Evolutionary conservation across 495 filamentous ascomycete species (phyloP), one percentile per base, ranked within the genome.

Genomic region (Acidomyces sp.): DNA sequence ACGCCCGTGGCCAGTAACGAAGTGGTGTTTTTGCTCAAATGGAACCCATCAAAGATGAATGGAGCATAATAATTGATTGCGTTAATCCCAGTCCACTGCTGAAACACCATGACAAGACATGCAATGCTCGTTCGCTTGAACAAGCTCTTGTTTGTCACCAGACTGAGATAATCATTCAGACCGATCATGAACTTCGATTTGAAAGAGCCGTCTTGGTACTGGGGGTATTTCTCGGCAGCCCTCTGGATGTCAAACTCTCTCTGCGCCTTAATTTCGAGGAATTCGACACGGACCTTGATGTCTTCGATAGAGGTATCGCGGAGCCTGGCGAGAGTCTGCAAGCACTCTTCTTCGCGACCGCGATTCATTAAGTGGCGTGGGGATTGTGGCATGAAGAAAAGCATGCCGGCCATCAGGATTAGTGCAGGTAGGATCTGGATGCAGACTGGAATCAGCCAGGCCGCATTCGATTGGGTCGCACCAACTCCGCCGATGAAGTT

Each of bases 181-280:
- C n/a, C n/a, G n/a, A n/a, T n/a, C n/a, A n/a, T n/a, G n/a, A n/a
- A n/a, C n/a, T n/a, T n/a, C n/a, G n/a, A n/a, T n/a, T n/a, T n/a
- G n/a, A n/a, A n/a, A n/a, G n/a, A n/a, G n/a, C n/a, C n/a, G 68
- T 64, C 69, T 6, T 67, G 58, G 2, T 67, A 78, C 37, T 68
- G 64, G 4, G 82, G 82, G 60, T 80, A 92, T 23, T 78, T 63
- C 47, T 80, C 75, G 1, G 69, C 69, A 0, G 77, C 65, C 20
- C 72, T 78, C n/a, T n/a, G n/a, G n/a, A n/a, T n/a, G n/a, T n/a
- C n/a, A n/a, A n/a, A n/a, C n/a, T n/a, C n/a, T n/a, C n/a, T n/a
- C 39, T 83, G 79, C 0, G 82, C 79, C 55, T 80, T 78, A 57
- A 92, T 85, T 54, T 88, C 84, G 23, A 83, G 66, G 55, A 79